A percentile compares a stretch with the other conserved stretches of the same genome.
phyloP scores from a whole-genome alignment of 2,329 filamentous ascomycete genomes.

The Paraconiothyrium brasiliense region DNA sequence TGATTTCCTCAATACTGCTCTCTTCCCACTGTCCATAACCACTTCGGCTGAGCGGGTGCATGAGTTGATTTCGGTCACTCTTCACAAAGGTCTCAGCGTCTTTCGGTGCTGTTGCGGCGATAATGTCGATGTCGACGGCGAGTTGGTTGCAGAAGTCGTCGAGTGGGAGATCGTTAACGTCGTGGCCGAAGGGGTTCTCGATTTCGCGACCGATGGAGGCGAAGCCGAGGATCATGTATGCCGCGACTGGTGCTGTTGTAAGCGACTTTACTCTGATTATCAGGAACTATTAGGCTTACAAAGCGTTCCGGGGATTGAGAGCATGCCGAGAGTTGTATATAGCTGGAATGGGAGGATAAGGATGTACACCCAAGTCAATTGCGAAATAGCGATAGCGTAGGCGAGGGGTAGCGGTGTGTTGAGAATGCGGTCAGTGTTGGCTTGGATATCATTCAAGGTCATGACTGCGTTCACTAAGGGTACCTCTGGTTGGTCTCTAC shows the following conservation, averaged over 20 bases:
- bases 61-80: slow-evolving; percentile 58
- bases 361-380: slow-evolving; percentile 88
- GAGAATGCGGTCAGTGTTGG: slow-evolving; percentile 78
- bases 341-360: slow-evolving; percentile 84
- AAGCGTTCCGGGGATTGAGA: slow-evolving; percentile 76
- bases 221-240: slow-evolving; percentile 85
- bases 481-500: background rate
- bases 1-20: slow-evolving; percentile 49
- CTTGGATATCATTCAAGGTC: slow-evolving; percentile 74
- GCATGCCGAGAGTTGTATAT: slow-evolving; percentile 68
- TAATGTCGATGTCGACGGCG: slow-evolving; percentile 76
- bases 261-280: too few relatives aligned
- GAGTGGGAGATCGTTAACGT: slow-evolving; percentile 74
- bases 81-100: slow-evolving; percentile 61
- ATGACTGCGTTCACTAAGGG: slow-evolving; percentile 66
- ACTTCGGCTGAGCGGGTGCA: slow-evolving; percentile 62
- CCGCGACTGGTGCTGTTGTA: slow-evolving; percentile 53
- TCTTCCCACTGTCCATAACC: slow-evolving; percentile 47
- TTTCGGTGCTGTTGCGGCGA: slow-evolving; percentile 67
- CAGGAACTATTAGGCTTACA: background rate
- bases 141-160: slow-evolving; percentile 80
- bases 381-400: slow-evolving; percentile 83
- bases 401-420: slow-evolving; percentile 84
- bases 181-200: slow-evolving; percentile 84
- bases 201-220: slow-evolving; percentile 69